Evolutionary conservation across 495 filamentous ascomycete species (phyloP), one percentile per base, ranked within the genome.

Genomic region (Aspergillus taichungensis): DNA sequence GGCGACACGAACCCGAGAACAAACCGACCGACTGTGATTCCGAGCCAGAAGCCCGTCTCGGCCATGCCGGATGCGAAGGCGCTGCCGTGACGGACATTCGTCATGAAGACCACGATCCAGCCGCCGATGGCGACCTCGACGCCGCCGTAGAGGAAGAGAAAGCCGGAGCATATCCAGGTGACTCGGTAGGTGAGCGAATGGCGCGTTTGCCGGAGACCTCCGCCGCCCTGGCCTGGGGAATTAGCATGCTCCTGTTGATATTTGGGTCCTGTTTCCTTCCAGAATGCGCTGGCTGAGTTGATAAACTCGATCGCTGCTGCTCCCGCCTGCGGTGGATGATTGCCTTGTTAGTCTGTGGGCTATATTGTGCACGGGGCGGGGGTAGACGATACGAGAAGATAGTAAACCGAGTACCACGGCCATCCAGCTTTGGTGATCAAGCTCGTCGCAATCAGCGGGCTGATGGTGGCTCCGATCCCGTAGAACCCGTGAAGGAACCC

Each of bases 101-200:
- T 68, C 76, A 79, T 79, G 57, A 80, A 79, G 2, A 63, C 66
- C n/a, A 79, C 75, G 34, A 80, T 71, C 77, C 78, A 81, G 6
- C 77, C 77, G 11, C 85, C 85, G 5, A 90, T 74, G 3, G 80
- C 75, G 13, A 92, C 87, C 59, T 92, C 87, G 34, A 79, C 65
- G 37, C 87, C 87, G 18, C 87, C 83, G 48, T 89, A 89, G 39
- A 75, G 71, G 11, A 91, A 72, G n/a, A 90, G 64, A 64, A 89
- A 55, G 12, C 80, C 29, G 5, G 87, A 74, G 24, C 76, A 74
- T 13, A 90, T 66, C 84, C 85, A 91, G 24, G 80, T 82, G 1
- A 88, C 74, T 11, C 53, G 49, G 46, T 40, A 61, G 54, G 50
- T 67, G 33, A 55, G 56, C 30, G 69, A 71, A 6, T 67, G 51